Conservation (phyloP, 2,329 filamentous ascomycete species). For the Neonectria magnoliae region DNA sequence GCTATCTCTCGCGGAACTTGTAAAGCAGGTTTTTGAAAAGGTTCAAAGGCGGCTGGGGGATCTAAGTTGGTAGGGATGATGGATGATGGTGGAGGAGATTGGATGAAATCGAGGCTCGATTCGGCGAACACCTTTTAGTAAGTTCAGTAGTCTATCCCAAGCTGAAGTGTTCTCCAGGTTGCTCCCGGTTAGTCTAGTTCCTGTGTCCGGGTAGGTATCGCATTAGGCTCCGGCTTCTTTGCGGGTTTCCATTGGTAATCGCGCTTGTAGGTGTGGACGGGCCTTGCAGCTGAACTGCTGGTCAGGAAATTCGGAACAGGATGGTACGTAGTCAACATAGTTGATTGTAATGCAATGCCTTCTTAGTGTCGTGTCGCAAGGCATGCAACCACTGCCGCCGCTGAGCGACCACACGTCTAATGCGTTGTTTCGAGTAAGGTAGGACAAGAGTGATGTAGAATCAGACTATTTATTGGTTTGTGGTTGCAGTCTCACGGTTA, state of each 20-base stretch:
- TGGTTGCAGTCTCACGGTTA: not conserved
- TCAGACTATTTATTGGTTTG: not conserved
- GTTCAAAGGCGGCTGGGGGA: not conserved
- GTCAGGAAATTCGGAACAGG: not conserved
- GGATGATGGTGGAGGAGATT: conserved; percentile 4
- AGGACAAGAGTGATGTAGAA: not conserved
- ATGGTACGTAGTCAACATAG: not conserved
- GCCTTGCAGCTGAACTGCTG: not conserved
- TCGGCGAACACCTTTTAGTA: not conserved
- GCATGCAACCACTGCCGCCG: not conserved
- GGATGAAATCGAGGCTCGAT: not conserved
- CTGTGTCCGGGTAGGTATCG: not conserved
- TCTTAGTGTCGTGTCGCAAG: not conserved
- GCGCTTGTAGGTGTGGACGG: not conserved
- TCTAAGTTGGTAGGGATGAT: not conserved
- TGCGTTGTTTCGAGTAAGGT: not conserved
- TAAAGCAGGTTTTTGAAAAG: not conserved
- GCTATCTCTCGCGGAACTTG: conserved; percentile 15
- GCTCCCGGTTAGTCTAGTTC: not conserved
- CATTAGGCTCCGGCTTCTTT: not conserved
- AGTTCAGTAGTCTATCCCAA: not conserved
- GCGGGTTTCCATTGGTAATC: not conserved
- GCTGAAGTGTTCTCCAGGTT: not conserved
- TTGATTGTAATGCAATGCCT: not conserved
- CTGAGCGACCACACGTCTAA: not conserved